Evolutionary conservation across 2,329 filamentous ascomycete species (phyloP), one percentile per base, ranked within the genome.

Genomic region (Verticillium nubilum): DNA sequence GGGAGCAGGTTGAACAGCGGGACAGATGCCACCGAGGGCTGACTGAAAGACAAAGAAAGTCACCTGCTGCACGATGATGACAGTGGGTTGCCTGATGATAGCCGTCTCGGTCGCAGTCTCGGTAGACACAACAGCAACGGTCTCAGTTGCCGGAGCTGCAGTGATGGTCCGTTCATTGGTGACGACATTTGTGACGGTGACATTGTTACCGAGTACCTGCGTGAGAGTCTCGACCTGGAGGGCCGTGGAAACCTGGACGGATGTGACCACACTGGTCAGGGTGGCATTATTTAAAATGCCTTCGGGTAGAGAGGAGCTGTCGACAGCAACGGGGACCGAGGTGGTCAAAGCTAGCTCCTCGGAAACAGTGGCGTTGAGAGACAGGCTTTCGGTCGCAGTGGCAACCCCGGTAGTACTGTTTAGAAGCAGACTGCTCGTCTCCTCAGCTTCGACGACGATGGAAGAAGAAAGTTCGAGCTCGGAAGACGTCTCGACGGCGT

Each of bases 11-110:
- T 52, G 56, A 12, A 57, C 56, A n/a, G 56, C 56, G 27, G 56
- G 56, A 37, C 56, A 57, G 56, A 57, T 52, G 56, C 59, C 62
- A 17, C 62, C 62, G 25, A 64, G 61, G 31, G 50, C 62, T n/a
- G 62, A 63, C 54, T 57, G 57, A 59, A 64, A 64, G 53, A 57
- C 57, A 57, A 64, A 64, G 53, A 64, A 63, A 52, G 62, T 64
- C 29, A 57, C 33, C 56, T 64, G 62, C 35, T 61, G 60, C 50
- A 64, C 60, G 50, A 64, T 61, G 56, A 64, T 61, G 59, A 64
- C 26, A 17, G 58, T 35, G n/a, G 59, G 61, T 37, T 61, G 56
- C 19, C 57, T 35, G 35, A 64, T 58, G 50, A 63, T 42, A 6
- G 62, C 37, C 7, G 52, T 27, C 26, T 57, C 35, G 26, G 56